Percentiles rank a stretch among this genome's conserved stretches.
Evolutionary conservation across 768 basidiomycete species (phyloP).

Genomic region (Trametes cubensis): DNA sequence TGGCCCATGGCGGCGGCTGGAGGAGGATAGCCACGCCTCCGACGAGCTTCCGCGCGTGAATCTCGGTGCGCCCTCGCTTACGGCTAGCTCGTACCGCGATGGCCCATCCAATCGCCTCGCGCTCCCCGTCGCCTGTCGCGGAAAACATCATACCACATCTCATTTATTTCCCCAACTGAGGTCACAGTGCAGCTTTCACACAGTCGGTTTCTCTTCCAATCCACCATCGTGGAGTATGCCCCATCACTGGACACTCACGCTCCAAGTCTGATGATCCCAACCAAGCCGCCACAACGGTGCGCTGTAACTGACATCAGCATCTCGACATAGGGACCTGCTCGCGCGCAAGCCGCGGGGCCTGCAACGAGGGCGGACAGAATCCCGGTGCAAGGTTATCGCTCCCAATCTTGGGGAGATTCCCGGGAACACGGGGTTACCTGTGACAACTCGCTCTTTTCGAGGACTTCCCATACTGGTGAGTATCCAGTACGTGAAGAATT

Average conservation of each 20-base stretch:
- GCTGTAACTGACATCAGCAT: neutral
- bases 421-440: conserved; percentile 7
- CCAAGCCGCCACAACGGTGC: conserved; percentile 12
- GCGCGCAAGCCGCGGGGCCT: neutral
- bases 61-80: conserved; percentile 23
- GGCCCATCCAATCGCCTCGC: conserved; percentile 17
- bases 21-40: conserved; percentile 22
- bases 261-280: conserved; percentile 3
- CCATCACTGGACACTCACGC: neutral
- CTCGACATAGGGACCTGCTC: neutral
- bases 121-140: conserved; percentile 4
- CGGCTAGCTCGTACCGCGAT: conserved; percentile 10
- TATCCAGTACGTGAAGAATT: conserved; percentile 29
- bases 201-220: conserved; percentile 8
- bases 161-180: conserved; percentile 1
- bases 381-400: conserved; percentile 14
- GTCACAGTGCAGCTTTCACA: conserved; percentile 10
- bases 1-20: neutral
- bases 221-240: neutral
- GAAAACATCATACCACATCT: conserved; percentile 19
- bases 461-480: conserved; percentile 22
- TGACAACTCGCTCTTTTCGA: conserved; percentile 15
- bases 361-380: conserved; percentile 3
- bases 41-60: conserved; percentile 23
- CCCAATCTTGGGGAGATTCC: conserved; percentile 21